Conservation (phyloP, 2,329 filamentous ascomycete genomes). For the Didymosphaeria variabile region DNA sequence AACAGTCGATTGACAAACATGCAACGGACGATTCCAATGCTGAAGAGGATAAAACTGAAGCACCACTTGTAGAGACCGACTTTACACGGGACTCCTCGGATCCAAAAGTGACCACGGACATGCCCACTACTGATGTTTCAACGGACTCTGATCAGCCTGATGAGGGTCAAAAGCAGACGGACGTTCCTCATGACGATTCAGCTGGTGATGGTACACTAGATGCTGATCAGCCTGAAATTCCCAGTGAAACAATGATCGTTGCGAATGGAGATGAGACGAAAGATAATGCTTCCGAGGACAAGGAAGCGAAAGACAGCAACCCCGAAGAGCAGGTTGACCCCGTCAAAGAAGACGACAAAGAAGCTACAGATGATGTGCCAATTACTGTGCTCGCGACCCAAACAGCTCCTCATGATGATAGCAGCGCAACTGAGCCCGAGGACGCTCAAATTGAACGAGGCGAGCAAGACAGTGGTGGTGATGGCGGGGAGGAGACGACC, state of each 20-base stretch:
- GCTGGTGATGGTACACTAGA: neutral
- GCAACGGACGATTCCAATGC: neutral
- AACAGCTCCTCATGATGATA: neutral
- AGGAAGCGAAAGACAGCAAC: neutral
- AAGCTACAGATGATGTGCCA: neutral
- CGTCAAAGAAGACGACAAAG: neutral
- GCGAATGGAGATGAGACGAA: neutral
- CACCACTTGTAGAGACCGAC: neutral
- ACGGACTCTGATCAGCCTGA: neutral
- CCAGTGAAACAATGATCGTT: neutral
- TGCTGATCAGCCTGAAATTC: neutral
- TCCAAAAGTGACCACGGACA: neutral
- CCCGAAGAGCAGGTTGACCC: neutral
- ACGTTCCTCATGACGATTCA: neutral
- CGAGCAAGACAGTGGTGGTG: neutral
- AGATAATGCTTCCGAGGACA: neutral
- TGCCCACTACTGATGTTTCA: neutral
- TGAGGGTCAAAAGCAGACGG: neutral
- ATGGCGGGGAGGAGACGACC: neutral
- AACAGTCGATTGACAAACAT: neutral
- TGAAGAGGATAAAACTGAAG: neutral
- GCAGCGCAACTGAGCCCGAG: neutral
- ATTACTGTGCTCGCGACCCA: neutral
- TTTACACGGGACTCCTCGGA: neutral
- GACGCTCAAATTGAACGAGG: neutral